A percentile compares a stretch with the other conserved stretches of the same genome.
phyloP scores from a whole-genome alignment of 1,284 basidiomycete species.

The Pyrrhoderma noxium region DNA sequence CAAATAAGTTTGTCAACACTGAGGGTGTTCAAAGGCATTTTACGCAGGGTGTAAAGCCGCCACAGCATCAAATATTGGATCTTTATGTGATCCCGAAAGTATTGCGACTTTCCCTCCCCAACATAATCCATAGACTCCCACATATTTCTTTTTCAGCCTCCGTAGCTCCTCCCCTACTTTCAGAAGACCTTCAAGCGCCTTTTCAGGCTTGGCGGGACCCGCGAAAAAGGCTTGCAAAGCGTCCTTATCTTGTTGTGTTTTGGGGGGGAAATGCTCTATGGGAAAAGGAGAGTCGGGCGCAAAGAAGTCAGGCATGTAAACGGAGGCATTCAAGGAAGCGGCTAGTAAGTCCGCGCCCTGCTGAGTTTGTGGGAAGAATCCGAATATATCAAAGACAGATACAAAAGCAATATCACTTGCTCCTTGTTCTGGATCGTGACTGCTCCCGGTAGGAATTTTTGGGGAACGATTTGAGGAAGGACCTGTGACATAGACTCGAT shows the following conservation, averaged over 20 bases:
- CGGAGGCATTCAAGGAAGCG: constrained; percentile 39
- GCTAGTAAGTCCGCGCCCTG: constrained; percentile 60
- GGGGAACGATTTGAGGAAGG: constrained; percentile 21
- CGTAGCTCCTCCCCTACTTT: constrained; percentile 41
- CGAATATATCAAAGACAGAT: constrained; percentile 61
- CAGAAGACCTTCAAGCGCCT: constrained; percentile 38
- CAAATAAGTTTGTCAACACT: neutral
- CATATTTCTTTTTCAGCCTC: constrained; percentile 36
- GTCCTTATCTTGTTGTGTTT: constrained; percentile 40
- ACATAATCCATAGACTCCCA: constrained; percentile 52
- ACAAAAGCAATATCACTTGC: constrained; percentile 43
- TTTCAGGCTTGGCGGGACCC: constrained; percentile 38
- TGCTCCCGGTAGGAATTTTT: constrained; percentile 21
- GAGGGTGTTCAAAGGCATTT: constrained; percentile 19
- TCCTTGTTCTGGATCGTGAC: too few relatives aligned
- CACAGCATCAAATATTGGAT: constrained; percentile 41
- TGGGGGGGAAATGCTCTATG: constrained; percentile 44
- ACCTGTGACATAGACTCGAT: constrained; percentile 46
- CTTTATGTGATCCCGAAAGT: constrained; percentile 27
- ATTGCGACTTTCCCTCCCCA: constrained; percentile 57
- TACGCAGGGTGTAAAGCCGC: constrained; percentile 52
- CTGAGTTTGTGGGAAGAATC: constrained; percentile 41
- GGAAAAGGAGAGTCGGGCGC: constrained; percentile 46
- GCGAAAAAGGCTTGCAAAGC: constrained; percentile 50
- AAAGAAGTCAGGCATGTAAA: constrained; percentile 65